A percentile compares a stretch with the other conserved stretches of the same genome.
phyloP scores from a whole-genome alignment of 2,329 filamentous ascomycete genomes.

The Sporothrix mexicana region DNA sequence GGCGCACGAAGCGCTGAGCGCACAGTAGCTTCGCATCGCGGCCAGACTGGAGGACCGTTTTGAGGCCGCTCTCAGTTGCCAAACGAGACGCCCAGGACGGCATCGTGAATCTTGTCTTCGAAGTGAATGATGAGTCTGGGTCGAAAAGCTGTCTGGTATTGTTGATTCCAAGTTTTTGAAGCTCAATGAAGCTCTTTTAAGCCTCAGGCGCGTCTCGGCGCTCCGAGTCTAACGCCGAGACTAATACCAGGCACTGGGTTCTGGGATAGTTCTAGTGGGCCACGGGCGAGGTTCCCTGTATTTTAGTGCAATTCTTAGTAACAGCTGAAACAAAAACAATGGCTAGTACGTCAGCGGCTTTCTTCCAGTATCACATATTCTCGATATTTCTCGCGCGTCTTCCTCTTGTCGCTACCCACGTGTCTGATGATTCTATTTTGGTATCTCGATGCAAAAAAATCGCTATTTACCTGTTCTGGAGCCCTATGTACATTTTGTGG shows the following conservation, averaged over 20 bases:
- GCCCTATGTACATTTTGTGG: background rate
- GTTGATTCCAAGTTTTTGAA: background rate
- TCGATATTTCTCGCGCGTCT: too few relatives aligned
- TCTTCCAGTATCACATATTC: too few relatives aligned
- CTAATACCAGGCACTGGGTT: background rate
- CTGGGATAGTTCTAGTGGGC: too few relatives aligned
- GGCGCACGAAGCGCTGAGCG: slow-evolving; percentile 63
- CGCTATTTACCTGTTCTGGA: background rate
- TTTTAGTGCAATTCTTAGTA: background rate
- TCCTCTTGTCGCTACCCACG: background rate
- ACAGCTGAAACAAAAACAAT: too few relatives aligned
- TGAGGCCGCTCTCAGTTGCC: slow-evolving; percentile 51
- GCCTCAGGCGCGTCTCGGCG: background rate
- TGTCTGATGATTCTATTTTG: background rate
- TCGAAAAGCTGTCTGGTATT: background rate
- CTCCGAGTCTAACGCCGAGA: slow-evolving; percentile 25
- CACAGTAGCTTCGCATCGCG: slow-evolving; percentile 64
- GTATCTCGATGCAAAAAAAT: background rate
- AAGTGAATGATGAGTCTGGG: background rate
- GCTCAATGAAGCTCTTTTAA: background rate
- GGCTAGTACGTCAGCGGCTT: too few relatives aligned
- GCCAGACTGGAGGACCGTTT: slow-evolving; percentile 50
- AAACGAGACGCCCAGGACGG: slow-evolving; percentile 19
- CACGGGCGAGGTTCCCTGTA: background rate
- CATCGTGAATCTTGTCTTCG: background rate